Conservation (phyloP, 345 rosid genomes). For the Trapa incisa region DNA sequence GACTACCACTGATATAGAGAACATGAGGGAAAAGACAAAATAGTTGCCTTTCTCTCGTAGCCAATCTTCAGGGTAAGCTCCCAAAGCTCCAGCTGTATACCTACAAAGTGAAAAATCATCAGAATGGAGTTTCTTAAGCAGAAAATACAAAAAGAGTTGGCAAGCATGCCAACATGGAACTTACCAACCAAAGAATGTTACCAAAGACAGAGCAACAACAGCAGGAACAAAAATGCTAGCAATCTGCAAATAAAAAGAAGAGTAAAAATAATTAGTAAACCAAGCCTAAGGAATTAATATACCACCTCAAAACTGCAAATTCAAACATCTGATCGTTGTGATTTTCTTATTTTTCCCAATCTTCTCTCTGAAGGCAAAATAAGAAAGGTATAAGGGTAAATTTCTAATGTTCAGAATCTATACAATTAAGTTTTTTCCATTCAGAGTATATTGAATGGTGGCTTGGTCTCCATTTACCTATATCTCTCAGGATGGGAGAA, state of each 20-base stretch:
- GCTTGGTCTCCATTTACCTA: background rate
- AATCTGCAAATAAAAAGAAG: constrained; percentile 35
- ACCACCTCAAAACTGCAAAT: background rate
- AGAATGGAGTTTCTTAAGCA: background rate
- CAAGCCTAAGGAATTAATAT: background rate
- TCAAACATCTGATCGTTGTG: background rate
- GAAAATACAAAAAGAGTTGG: background rate
- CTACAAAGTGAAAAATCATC: constrained; percentile 20
- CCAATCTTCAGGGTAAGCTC: constrained; percentile 87
- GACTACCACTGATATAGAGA: constrained; percentile 91
- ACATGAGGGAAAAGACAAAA: constrained; percentile 94
- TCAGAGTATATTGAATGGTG: background rate
- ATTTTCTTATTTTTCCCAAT: background rate
- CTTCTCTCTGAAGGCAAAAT: background rate
- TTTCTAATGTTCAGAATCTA: background rate
- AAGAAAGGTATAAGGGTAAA: background rate
- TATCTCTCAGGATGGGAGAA: background rate
- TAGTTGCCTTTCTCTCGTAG: constrained; percentile 77
- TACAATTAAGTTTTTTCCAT: background rate
- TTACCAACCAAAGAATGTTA: constrained; percentile 85
- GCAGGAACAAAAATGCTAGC: constrained; percentile 98
- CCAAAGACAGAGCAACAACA: constrained; percentile 58
- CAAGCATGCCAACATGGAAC: constrained; percentile 8
- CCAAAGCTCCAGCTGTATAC: constrained; percentile 63
- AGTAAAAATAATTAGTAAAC: background rate